Evolutionary conservation across 78 protist species (phyloP).

Genomic region (Bodo saltans): DNA sequence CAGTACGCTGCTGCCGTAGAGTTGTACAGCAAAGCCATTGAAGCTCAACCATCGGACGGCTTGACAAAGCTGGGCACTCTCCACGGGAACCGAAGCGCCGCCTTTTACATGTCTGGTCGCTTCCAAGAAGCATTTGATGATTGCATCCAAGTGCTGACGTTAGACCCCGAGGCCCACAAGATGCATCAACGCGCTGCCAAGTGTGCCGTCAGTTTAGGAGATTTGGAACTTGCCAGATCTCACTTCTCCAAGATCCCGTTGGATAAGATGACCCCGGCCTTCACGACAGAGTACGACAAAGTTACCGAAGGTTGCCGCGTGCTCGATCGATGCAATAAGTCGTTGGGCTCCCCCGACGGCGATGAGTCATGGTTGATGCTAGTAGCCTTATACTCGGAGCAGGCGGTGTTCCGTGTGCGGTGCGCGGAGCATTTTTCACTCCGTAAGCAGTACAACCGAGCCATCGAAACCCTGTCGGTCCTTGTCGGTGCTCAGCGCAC

Average conservation of each 20-base stretch:
- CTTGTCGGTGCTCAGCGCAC: background rate
- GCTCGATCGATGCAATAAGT: background rate
- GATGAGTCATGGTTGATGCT: background rate
- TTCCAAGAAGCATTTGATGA: background rate
- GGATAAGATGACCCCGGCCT: background rate
- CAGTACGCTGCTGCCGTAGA: conserved; percentile 3
- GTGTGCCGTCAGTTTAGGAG: conserved; percentile 6
- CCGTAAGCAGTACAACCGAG: background rate
- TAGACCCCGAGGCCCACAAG: background rate
- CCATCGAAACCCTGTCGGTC: background rate
- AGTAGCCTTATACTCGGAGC: background rate
- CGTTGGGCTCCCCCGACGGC: background rate
- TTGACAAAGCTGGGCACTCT: background rate
- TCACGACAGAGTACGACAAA: background rate
- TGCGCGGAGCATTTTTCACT: background rate
- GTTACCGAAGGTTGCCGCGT: background rate
- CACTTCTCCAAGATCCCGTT: background rate
- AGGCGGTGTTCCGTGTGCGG: background rate
- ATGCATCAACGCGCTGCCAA: background rate
- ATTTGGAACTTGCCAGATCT: background rate
- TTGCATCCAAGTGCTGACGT: background rate
- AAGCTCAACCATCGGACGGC: background rate
- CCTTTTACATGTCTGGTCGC: conserved; percentile 6
- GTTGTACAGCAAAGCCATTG: background rate
- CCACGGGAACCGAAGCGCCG: conserved; percentile 19